Evolutionary conservation across 1,284 basidiomycete genomes (phyloP).

Genomic region (Leccinum brunneo-olivaceum): DNA sequence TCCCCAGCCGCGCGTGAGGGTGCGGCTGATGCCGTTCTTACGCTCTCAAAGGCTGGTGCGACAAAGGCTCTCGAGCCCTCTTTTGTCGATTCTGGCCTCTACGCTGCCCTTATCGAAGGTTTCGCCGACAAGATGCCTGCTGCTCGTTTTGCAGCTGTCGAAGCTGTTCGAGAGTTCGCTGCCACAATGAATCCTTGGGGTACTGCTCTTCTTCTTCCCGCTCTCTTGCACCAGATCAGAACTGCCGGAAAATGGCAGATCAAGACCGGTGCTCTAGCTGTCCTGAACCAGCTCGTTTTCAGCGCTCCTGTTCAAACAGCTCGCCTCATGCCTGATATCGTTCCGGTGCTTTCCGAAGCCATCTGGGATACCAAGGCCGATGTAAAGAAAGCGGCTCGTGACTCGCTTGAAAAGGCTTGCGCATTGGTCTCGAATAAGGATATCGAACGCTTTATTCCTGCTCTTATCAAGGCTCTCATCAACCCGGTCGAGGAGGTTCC

Average conservation of each 20-base stretch:
- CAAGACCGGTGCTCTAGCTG: constrained; percentile 84
- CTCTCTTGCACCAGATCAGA: constrained; percentile 91
- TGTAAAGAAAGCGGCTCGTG: constrained; percentile 98
- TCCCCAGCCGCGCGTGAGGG: constrained; percentile 81
- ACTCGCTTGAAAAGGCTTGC: constrained; percentile 89
- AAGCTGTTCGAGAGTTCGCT: constrained; percentile 78
- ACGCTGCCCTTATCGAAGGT: constrained; percentile 81
- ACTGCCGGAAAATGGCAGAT: constrained; percentile 99
- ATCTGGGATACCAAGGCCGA: constrained; percentile 99
- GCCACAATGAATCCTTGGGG: constrained; percentile 90
- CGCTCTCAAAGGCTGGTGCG: constrained; percentile 74
- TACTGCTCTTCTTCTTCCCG: constrained; percentile 77
- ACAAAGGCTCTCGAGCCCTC: constrained; percentile 84
- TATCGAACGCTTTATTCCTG: constrained; percentile 97
- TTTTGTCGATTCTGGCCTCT: constrained; percentile 82
- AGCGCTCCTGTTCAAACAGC: constrained; percentile 84
- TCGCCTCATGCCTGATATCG: constrained; percentile 91
- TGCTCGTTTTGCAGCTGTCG: constrained; percentile 78
- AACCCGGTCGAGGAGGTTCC: constrained; percentile 99
- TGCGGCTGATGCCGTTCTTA: constrained; percentile 66
- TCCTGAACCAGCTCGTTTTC: constrained; percentile 87
- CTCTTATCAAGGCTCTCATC: constrained; percentile 94
- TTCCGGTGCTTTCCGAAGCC: constrained; percentile 91
- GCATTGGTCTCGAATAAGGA: constrained; percentile 99
- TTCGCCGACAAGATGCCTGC: constrained; percentile 91